Percentiles rank a stretch among this genome's conserved stretches.
phyloP scores from a whole-genome alignment of 352 stramenopile genomes.

The Phytophthora pinifolia region DNA sequence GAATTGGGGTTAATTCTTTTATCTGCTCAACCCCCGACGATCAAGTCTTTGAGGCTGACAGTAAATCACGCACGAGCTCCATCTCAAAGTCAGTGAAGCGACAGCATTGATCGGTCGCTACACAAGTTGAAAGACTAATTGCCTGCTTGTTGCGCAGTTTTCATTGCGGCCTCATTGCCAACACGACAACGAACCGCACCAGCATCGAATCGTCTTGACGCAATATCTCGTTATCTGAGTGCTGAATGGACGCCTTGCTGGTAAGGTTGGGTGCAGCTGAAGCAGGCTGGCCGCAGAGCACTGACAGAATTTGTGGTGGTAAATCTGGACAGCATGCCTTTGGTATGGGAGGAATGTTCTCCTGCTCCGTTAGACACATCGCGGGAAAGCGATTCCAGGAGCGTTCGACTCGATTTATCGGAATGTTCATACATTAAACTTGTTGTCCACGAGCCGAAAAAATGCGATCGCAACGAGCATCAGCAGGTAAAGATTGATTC shows the following conservation, averaged over 20 bases:
- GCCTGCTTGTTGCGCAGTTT: constrained; percentile 6
- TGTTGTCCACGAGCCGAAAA: constrained; percentile 18
- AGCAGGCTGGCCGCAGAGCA: too few relatives aligned
- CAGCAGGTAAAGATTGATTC: constrained; percentile 22
- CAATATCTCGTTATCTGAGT: constrained; percentile 38
- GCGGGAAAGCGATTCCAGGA: constrained; percentile 7
- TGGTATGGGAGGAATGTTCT: constrained; percentile 7
- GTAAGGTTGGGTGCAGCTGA: constrained; percentile 10
- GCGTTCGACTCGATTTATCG: constrained; percentile 14
- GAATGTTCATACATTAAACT: constrained; percentile 40
- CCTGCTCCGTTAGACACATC: neutral
- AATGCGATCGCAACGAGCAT: constrained; percentile 3
- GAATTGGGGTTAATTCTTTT: constrained; percentile 39
- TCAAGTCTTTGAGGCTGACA: constrained; percentile 17
- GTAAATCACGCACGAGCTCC: constrained; percentile 4
- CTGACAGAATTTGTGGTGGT: too few relatives aligned
- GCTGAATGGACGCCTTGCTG: constrained; percentile 27
- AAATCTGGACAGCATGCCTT: constrained; percentile 7
- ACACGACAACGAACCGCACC: neutral
- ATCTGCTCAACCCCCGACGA: constrained; percentile 8
- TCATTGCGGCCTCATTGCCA: constrained; percentile 22
- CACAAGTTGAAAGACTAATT: neutral
- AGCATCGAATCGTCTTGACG: constrained; percentile 11
- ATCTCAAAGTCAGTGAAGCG: constrained; percentile 17
- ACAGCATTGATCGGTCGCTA: neutral